A percentile compares a stretch with the other conserved stretches of the same genome.
These are phyloP conservation scores for Rhizopus sp. DNA, from an alignment of 371 early-diverging fungal genomes.

Conservation along the genomic window DNA sequence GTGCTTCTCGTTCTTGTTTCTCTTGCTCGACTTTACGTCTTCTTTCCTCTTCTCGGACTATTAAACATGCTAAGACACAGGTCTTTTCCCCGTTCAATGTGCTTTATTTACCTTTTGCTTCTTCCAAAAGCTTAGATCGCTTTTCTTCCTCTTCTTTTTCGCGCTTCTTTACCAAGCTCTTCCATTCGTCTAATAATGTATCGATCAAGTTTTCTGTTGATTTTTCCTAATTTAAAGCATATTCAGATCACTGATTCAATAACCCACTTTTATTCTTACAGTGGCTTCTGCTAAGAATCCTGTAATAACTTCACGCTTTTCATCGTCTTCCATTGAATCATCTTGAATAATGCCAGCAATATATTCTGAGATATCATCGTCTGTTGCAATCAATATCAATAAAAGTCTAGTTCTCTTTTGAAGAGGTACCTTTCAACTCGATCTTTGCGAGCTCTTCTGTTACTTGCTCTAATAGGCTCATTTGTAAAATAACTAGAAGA, in stretches of 20 bases:
- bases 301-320: slow-evolving; percentile 57
- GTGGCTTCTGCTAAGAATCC: slow-evolving; percentile 58
- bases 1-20: slow-evolving; percentile 15
- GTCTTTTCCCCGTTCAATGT: not conserved
- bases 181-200: slow-evolving; percentile 37
- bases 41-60: slow-evolving; percentile 36
- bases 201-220: slow-evolving; percentile 39
- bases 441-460: slow-evolving; percentile 26
- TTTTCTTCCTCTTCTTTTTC: slow-evolving; percentile 39
- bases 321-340: slow-evolving; percentile 54
- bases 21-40: slow-evolving; percentile 23
- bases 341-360: slow-evolving; percentile 60
- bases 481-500: slow-evolving; percentile 1
- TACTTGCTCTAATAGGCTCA: slow-evolving; percentile 33
- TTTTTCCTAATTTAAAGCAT: slow-evolving; percentile 28
- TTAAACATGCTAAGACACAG: not conserved
- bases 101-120: slow-evolving; percentile 40
- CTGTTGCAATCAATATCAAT: slow-evolving; percentile 11
- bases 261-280: slow-evolving; percentile 12
- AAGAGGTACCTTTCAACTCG: slow-evolving; percentile 28
- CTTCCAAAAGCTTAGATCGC: slow-evolving; percentile 37
- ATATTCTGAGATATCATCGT: slow-evolving; percentile 55
- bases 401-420: not conserved
- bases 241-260: not conserved
- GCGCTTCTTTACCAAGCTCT: slow-evolving; percentile 36